Conservation (phyloP, 192 early-diverging fungal species). For the Oehlia diaphana region DNA sequence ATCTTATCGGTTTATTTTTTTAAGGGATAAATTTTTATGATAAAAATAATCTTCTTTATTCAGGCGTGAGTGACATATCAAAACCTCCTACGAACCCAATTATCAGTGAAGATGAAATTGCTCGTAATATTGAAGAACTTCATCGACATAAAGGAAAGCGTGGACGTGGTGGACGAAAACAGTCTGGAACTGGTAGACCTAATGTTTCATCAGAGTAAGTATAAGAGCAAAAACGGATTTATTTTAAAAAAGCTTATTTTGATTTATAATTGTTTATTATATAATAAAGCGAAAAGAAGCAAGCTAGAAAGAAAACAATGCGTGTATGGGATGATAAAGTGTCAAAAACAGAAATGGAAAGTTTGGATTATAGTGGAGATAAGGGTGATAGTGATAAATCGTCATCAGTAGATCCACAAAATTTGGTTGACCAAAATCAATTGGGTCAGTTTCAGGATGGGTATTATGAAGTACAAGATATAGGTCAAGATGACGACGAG, state of each 20-base stretch:
- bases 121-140: conserved; percentile 49
- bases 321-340: conserved; percentile 80
- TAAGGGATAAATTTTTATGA: background rate
- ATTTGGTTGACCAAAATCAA: conserved; percentile 57
- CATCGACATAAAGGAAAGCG: conserved; percentile 36
- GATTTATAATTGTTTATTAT: background rate
- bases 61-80: conserved; percentile 22
- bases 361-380: conserved; percentile 51
- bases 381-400: conserved; percentile 27
- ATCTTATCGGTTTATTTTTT: background rate
- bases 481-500: conserved; percentile 58
- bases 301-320: conserved; percentile 50
- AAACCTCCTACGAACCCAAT: conserved; percentile 28
- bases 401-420: background rate
- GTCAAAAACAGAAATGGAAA: conserved; percentile 53
- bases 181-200: conserved; percentile 27
- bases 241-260: background rate
- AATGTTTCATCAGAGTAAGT: conserved; percentile 33
- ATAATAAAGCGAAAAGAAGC: conserved; percentile 40
- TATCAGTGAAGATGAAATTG: conserved; percentile 50
- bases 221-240: background rate
- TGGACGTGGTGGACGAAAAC: conserved; percentile 37
- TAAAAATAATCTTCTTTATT: background rate
- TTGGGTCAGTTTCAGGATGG: conserved; percentile 69
- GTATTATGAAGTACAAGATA: conserved; percentile 76